phyloP scores from a whole-genome alignment of 2,329 filamentous ascomycete genomes.

The Talaromyces sp. region DNA sequence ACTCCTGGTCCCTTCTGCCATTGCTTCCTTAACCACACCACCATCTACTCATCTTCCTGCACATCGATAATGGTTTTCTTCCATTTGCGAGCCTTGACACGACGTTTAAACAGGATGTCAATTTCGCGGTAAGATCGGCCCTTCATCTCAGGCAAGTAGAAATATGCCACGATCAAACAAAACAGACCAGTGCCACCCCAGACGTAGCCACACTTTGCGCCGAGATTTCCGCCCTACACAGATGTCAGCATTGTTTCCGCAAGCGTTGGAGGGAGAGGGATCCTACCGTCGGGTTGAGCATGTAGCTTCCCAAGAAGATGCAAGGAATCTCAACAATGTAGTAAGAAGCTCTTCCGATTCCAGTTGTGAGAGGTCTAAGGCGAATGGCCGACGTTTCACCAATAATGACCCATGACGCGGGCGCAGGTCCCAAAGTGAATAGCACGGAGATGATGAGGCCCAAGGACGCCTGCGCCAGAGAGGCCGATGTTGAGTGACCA shows the following conservation, averaged over 20 bases:
- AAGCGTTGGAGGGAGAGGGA: background rate
- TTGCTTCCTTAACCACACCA: no score
- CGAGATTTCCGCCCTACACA: slow-evolving; percentile 15
- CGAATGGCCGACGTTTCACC: slow-evolving; percentile 62
- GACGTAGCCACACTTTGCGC: slow-evolving; percentile 25
- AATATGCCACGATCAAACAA: slow-evolving; percentile 1
- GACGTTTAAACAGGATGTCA: slow-evolving; percentile 36
- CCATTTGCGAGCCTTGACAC: slow-evolving; percentile 27
- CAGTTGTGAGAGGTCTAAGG: slow-evolving; percentile 61
- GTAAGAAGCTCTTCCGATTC: slow-evolving; percentile 59
- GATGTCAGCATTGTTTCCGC: background rate
- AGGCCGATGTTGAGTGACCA: slow-evolving; percentile 34
- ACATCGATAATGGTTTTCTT: slow-evolving; percentile 42
- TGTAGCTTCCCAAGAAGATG: slow-evolving; percentile 58
- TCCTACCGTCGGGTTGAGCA: slow-evolving; percentile 50
- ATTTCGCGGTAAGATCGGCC: slow-evolving; percentile 34
- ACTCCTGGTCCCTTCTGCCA: no score
- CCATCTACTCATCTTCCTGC: slow-evolving; percentile 56
- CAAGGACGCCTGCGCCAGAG: slow-evolving; percentile 55
- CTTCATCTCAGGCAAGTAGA: slow-evolving; percentile 23
- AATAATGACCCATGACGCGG: slow-evolving; percentile 63
- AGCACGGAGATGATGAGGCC: slow-evolving; percentile 62
- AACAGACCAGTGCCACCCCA: slow-evolving; percentile 18
- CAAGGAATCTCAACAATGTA: slow-evolving; percentile 62
- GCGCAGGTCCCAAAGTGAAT: slow-evolving; percentile 59